These are phyloP conservation scores for Teratosphaeria zuluensis DNA, from an alignment of 2,329 filamentous ascomycete genomes.

Conservation along the genomic window DNA sequence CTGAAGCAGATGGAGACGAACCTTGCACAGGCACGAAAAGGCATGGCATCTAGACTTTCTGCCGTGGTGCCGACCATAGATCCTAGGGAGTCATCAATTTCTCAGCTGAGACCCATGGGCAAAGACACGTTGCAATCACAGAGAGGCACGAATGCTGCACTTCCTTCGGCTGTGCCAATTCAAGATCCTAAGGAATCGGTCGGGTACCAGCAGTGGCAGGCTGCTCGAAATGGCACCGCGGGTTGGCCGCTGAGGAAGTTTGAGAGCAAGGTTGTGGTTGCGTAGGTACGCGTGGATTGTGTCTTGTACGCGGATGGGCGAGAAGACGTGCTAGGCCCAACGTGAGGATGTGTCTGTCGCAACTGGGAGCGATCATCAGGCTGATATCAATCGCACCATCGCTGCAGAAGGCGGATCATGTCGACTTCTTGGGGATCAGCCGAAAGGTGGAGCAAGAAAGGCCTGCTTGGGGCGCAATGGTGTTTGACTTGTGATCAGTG, in stretches of 20 bases:
- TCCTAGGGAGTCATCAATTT: background rate
- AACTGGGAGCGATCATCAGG: too few species aligned
- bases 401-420: too few species aligned
- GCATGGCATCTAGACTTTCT: background rate
- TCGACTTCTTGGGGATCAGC: too few species aligned
- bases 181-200: background rate
- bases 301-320: too few species aligned
- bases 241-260: background rate
- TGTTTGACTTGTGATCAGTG: too few species aligned
- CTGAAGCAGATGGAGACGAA: too few species aligned
- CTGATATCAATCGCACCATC: too few species aligned
- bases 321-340: too few species aligned
- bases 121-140: background rate
- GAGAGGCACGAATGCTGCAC: background rate
- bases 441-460: too few species aligned
- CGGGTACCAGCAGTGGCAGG: background rate
- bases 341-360: too few species aligned
- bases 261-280: background rate
- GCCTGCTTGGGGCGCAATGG: too few species aligned
- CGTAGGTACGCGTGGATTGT: background rate
- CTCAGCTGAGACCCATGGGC: background rate
- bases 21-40: too few species aligned
- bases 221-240: background rate
- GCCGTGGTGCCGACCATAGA: background rate
- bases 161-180: background rate